Conservation (phyloP, 495 filamentous ascomycete species). For the Trypethelium eluteriae region DNA sequence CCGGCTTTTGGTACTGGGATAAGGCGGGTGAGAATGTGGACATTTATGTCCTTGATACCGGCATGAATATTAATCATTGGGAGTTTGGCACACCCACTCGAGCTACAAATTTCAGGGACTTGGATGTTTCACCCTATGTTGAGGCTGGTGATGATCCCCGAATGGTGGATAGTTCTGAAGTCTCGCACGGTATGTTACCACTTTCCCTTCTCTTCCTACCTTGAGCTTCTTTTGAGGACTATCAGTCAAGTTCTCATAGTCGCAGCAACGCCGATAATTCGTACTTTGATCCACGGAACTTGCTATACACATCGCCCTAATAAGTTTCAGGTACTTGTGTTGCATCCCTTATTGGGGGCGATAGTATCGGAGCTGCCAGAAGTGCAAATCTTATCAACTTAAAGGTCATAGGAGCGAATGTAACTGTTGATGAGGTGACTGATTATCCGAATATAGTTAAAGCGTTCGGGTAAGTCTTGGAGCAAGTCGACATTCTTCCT, state of each 20-base stretch:
- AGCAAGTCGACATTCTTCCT: background rate
- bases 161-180: background rate
- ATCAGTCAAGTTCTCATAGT: too few species aligned
- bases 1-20: background rate
- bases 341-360: background rate
- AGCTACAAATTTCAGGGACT: background rate
- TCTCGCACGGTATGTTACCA: background rate
- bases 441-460: background rate
- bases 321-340: background rate
- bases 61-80: background rate
- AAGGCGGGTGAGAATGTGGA: background rate
- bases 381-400: background rate
- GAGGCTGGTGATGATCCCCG: background rate
- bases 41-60: background rate
- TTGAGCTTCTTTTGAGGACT: too few species aligned
- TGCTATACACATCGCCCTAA: background rate
- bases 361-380: background rate
- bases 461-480: background rate
- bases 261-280: too few species aligned
- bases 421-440: background rate
- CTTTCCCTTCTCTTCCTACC: background rate
- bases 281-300: too few species aligned
- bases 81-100: background rate
- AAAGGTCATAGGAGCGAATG: background rate
- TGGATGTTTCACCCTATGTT: background rate